Percentiles rank a stretch among this genome's conserved stretches.
These are phyloP conservation scores for Alternaria gansuensis DNA, from an alignment of 2,329 filamentous ascomycete species.

Conservation along the genomic window DNA sequence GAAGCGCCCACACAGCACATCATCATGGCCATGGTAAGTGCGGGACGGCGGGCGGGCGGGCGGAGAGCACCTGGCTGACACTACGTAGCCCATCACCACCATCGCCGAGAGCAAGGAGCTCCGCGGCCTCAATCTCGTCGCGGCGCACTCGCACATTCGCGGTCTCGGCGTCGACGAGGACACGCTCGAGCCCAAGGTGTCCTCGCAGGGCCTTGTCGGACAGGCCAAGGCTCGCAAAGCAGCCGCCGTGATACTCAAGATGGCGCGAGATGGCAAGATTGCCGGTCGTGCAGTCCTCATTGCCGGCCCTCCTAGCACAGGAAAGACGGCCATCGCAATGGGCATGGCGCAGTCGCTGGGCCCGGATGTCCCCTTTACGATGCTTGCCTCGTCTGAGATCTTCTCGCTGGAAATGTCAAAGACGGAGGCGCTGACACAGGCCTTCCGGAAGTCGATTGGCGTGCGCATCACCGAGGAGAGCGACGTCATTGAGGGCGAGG, in stretches of 20 bases:
- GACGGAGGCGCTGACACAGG: constrained; percentile 96
- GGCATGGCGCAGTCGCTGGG: constrained; percentile 97
- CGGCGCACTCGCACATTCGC: constrained; percentile 96
- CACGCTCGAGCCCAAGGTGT: constrained; percentile 82
- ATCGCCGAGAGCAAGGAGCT: constrained; percentile 96
- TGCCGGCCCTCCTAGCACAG: constrained; percentile 93
- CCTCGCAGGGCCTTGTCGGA: constrained; percentile 92
- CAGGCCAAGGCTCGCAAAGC: constrained; percentile 97
- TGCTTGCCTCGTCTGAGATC: constrained; percentile 94
- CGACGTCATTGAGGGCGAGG: constrained; percentile 98
- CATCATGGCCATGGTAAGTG: constrained; percentile 49
- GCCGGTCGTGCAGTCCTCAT: constrained; percentile 94
- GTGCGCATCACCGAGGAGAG: constrained; percentile 99
- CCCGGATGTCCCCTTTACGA: constrained; percentile 93
- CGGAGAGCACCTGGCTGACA: constrained; percentile 24
- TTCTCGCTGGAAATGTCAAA: constrained; percentile 99
- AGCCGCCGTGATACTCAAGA: constrained; percentile 93
- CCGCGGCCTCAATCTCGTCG: constrained; percentile 94
- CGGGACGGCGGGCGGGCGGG: too few species aligned
- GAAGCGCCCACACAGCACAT: constrained; percentile 16
- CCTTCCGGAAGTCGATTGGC: constrained; percentile 98
- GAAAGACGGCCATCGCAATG: constrained; percentile 98
- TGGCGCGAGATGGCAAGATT: constrained; percentile 99
- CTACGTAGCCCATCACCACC: constrained; percentile 69
- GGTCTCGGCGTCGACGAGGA: constrained; percentile 93